phyloP scores from a whole-genome alignment of 495 filamentous ascomycete genomes.

The Penicillium nucicola region DNA sequence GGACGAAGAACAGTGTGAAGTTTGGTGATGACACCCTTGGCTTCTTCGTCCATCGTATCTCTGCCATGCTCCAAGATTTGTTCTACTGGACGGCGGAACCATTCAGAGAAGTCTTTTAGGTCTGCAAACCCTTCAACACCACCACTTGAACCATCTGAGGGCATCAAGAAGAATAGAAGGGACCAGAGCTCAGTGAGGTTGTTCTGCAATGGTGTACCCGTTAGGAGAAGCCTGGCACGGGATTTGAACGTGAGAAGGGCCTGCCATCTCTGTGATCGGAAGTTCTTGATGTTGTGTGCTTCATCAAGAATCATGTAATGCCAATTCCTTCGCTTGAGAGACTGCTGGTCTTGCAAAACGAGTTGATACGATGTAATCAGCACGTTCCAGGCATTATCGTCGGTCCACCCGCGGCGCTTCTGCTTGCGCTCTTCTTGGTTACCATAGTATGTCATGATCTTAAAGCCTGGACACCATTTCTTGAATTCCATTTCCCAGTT shows the following conservation, averaged over 20 bases:
- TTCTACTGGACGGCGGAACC: slow-evolving; percentile 88
- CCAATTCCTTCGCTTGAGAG: slow-evolving; percentile 92
- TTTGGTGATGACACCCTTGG: slow-evolving; percentile 81
- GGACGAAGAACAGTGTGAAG: slow-evolving; percentile 91
- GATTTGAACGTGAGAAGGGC: slow-evolving; percentile 89
- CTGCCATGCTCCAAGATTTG: slow-evolving; percentile 94
- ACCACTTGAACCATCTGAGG: slow-evolving; percentile 66
- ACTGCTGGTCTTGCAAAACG: slow-evolving; percentile 86
- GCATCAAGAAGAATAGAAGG: slow-evolving; percentile 92
- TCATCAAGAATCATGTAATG: slow-evolving; percentile 99
- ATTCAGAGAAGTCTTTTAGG: slow-evolving; percentile 85
- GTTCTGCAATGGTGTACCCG: slow-evolving; percentile 95
- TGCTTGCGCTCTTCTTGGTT: slow-evolving; percentile 84
- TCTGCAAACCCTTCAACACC: slow-evolving; percentile 87
- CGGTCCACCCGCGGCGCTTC: slow-evolving; percentile 87
- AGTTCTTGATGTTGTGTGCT: slow-evolving; percentile 99
- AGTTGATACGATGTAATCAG: slow-evolving; percentile 96
- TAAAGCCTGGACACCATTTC: slow-evolving; percentile 98
- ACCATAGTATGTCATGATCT: slow-evolving; percentile 96
- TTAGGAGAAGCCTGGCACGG: slow-evolving; percentile 79
- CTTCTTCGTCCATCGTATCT: slow-evolving; percentile 89
- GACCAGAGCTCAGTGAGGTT: slow-evolving; percentile 97
- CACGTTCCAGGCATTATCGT: slow-evolving; percentile 91
- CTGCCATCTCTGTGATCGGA: slow-evolving; percentile 95
- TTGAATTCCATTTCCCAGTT: slow-evolving; percentile 99